Conservation (phyloP, 306 rosid species). For the Vicia villosa region DNA sequence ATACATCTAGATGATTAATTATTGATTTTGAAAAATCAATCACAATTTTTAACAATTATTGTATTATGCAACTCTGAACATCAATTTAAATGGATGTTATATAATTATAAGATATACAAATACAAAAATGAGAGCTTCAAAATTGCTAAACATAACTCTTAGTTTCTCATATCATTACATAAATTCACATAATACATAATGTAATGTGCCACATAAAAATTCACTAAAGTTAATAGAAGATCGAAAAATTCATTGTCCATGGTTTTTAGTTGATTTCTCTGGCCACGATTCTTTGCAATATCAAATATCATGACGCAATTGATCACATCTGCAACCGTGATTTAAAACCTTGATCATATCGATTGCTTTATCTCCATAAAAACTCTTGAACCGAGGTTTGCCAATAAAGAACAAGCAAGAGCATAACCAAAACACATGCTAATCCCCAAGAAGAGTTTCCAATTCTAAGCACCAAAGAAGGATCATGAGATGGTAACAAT, state of each 20-base stretch:
- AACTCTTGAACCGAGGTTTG: conserved; percentile 66
- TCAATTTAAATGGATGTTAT: not conserved
- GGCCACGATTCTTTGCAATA: not conserved
- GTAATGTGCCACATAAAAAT: not conserved
- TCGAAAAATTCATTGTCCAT: not conserved
- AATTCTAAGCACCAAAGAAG: conserved; percentile 77
- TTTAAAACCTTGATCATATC: not conserved
- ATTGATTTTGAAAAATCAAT: too few relatives aligned
- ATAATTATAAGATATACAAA: not conserved
- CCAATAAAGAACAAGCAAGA: conserved; percentile 76
- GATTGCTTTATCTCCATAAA: conserved; percentile 60
- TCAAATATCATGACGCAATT: not conserved
- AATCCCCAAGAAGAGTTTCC: conserved; percentile 84
- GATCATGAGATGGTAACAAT: conserved; percentile 55
- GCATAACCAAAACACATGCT: conserved; percentile 66
- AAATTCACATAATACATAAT: not conserved
- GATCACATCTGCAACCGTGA: not conserved
- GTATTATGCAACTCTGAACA: too few relatives aligned
- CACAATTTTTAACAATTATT: too few relatives aligned
- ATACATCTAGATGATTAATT: too few relatives aligned
- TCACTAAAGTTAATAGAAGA: not conserved
- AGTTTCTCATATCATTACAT: conserved; percentile 35
- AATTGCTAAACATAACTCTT: not conserved
- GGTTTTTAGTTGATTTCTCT: not conserved
- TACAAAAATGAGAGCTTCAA: not conserved